Evolutionary conservation across 805 yeast genomes (phyloP), one percentile per base, ranked within the genome.

Genomic region (Zygosaccharomyces bisporus): DNA sequence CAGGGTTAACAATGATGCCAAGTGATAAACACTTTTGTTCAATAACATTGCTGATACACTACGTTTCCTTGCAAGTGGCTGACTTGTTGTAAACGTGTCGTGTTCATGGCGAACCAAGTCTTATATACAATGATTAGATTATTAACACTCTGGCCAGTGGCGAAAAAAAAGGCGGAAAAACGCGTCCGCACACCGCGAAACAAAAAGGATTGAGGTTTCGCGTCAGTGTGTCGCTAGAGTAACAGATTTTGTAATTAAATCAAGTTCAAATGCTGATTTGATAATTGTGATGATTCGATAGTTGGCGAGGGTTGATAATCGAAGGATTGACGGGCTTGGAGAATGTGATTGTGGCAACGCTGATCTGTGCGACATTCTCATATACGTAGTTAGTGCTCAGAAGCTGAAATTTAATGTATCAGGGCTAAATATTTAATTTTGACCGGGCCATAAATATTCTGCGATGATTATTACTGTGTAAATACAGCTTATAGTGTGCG

Each of bases 1-100:
- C 12, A 58, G 52, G 7, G 57, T 50, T 37, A 50, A 37, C 21
- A 59, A 38, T 20, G 61, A 51, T 38, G 62, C 56, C 37, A 56
- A 43, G 14, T 27, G 31, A n/a, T 27, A 27, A 12, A 27, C 31
- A 27, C 31, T 27, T 14, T 27, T 27, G 31, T 27, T 27, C 31
- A 27, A 27, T n/a, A 27, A 14, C 31, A 27, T 27, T 7, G 31
- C 31, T 27, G 14, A 27, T 27, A 9, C 27, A 23, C 27, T 4
- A 6, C n/a, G 10, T 23, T 3, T 23, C 8, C 27, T 23, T 23
- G 8, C 27, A 9, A 23, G 10, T 23, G 27, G 8, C 31, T 27
- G 7, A 4, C 10, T 4, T n/a, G 10, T 10, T 10, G 4, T 3
- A n/a, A n/a, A n/a, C 10, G 13, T n/a, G 10, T 4, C 31, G 14